Conservation (phyloP, 352 stramenopile genomes). For the Pythium rishiriense region DNA sequence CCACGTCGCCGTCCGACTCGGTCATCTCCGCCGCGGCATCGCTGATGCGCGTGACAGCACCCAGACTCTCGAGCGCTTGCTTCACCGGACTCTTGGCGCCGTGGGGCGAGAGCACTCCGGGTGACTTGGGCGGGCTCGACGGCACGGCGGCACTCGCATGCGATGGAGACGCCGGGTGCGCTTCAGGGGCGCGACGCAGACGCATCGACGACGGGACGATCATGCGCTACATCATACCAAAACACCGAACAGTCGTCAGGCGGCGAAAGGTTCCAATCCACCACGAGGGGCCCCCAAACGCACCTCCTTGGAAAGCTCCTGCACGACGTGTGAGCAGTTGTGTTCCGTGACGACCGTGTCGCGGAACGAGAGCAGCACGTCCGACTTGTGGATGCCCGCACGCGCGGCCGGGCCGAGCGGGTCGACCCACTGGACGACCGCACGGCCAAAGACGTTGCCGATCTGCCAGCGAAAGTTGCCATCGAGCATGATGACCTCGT, state of each 20-base stretch:
- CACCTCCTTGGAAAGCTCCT: slow-evolving; percentile 78
- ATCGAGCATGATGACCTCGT: slow-evolving; percentile 81
- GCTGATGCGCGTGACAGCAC: slow-evolving; percentile 10
- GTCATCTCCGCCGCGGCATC: background rate
- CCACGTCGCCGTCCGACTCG: slow-evolving; percentile 65
- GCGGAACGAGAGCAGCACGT: slow-evolving; percentile 77
- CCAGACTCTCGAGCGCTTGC: slow-evolving; percentile 15
- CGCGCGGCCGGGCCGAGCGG: slow-evolving; percentile 57
- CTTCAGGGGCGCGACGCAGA: slow-evolving; percentile 65
- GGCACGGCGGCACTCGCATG: slow-evolving; percentile 4
- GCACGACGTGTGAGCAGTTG: slow-evolving; percentile 76
- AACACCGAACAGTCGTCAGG: slow-evolving; percentile 1
- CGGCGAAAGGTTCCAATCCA: too few relatives aligned
- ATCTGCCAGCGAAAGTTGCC: slow-evolving; percentile 83
- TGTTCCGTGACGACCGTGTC: slow-evolving; percentile 74
- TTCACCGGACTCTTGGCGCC: slow-evolving; percentile 27
- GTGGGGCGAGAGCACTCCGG: background rate
- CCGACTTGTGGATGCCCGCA: slow-evolving; percentile 81
- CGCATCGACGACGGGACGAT: slow-evolving; percentile 68
- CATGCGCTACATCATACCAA: slow-evolving; percentile 37
- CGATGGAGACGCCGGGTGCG: slow-evolving; percentile 26
- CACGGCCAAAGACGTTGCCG: slow-evolving; percentile 79
- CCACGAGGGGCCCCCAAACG: slow-evolving; percentile 6
- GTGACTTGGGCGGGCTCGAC: slow-evolving; percentile 19
- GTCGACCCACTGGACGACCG: slow-evolving; percentile 80